phyloP scores from a whole-genome alignment of 2,329 filamentous ascomycete genomes.

The Microcera coccophila region DNA sequence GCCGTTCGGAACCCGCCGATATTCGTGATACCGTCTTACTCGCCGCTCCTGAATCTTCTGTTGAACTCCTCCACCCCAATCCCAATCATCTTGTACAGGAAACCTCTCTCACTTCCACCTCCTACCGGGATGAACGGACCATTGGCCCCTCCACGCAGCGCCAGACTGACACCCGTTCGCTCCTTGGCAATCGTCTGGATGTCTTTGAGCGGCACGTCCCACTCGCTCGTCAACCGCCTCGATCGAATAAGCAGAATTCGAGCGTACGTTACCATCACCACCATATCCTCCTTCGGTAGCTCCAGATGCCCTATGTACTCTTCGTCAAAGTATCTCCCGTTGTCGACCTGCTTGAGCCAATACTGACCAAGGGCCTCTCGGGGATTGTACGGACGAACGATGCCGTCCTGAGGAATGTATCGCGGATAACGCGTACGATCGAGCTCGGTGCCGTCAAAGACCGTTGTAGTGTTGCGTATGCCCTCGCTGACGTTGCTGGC shows the following conservation, averaged over 20 bases:
- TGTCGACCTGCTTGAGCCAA: conserved; percentile 98
- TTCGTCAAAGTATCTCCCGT: conserved; percentile 96
- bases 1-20: too few species aligned
- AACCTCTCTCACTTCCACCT: conserved; percentile 71
- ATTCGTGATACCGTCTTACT: too few species aligned
- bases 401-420: conserved; percentile 87
- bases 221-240: conserved; percentile 81
- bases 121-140: conserved; percentile 91
- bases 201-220: conserved; percentile 94
- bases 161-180: conserved; percentile 85
- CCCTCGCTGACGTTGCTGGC: conserved; percentile 96
- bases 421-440: conserved; percentile 91
- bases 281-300: conserved; percentile 80
- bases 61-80: conserved; percentile 67
- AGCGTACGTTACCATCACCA: conserved; percentile 82
- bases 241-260: conserved; percentile 88
- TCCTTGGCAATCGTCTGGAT: conserved; percentile 97
- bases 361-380: conserved; percentile 95
- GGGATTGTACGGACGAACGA: conserved; percentile 90
- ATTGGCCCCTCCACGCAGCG: conserved; percentile 83
- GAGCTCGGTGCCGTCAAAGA: conserved; percentile 91
- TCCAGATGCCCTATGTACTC: conserved; percentile 96
- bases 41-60: conserved; percentile 49
- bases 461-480: conserved; percentile 96
- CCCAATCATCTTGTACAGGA: conserved; percentile 62